These are phyloP conservation scores for Nannochloris sp. DNA, from an alignment of 139 green algal genomes.

Conservation along the genomic window DNA sequence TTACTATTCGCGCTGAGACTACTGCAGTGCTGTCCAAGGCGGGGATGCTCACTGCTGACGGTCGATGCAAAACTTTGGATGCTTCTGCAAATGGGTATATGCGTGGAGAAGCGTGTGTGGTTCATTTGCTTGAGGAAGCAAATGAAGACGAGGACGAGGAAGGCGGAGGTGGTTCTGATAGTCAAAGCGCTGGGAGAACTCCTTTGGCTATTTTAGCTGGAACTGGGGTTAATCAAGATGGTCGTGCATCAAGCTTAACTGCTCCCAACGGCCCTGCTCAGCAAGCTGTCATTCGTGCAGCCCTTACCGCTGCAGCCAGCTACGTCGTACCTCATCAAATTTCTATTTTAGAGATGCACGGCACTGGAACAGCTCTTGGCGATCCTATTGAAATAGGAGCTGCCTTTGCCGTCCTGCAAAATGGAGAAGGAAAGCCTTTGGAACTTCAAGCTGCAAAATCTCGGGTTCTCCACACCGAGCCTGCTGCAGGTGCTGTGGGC, in stretches of 20 bases:
- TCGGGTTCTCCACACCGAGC: conserved; percentile 67
- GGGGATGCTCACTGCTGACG: conserved; percentile 65
- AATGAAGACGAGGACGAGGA: background rate
- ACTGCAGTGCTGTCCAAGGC: conserved; percentile 27
- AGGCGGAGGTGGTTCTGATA: background rate
- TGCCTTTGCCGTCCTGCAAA: conserved; percentile 21
- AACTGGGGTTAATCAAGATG: conserved; percentile 82
- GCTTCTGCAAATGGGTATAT: conserved; percentile 69
- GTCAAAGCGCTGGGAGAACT: background rate
- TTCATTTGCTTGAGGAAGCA: conserved; percentile 11
- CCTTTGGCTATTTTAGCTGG: conserved; percentile 37
- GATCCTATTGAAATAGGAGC: conserved; percentile 85
- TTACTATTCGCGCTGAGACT: conserved; percentile 36
- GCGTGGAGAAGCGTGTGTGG: conserved; percentile 47
- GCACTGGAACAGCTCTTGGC: conserved; percentile 71
- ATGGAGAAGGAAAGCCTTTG: conserved; percentile 22
- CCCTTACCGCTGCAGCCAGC: conserved; percentile 31
- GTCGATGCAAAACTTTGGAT: conserved; percentile 79
- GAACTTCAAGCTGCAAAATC: conserved; percentile 66
- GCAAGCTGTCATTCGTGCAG: conserved; percentile 55
- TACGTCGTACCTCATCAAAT: conserved; percentile 24
- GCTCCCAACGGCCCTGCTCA: conserved; percentile 82
- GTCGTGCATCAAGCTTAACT: conserved; percentile 73
- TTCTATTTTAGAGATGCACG: conserved; percentile 55
- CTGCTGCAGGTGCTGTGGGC: conserved; percentile 61